Base-by-base conservation (phyloP, 2,329 filamentous ascomycete genomes). In the Pseudodiploospora longispora region DNA sequence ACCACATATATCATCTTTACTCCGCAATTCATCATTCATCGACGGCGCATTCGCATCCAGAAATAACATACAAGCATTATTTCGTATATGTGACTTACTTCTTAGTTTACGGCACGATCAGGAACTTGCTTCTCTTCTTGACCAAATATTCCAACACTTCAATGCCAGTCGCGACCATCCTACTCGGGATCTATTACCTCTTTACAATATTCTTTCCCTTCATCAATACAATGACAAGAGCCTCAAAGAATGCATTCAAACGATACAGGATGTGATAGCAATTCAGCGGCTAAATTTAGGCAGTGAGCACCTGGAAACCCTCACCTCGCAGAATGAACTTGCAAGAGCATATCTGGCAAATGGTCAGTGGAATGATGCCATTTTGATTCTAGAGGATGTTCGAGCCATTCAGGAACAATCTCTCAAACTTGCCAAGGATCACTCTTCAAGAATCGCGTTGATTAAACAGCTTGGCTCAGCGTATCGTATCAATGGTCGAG, bases 351-450 rank as follows among this genome's bases (percentile, higher is more conserved):
- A 47, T 27, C 6, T 35, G 8, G 6, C 19, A 5, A 43, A 40
- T n/a, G 44, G 44, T 9, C 44, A 43, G 19, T 36, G 31, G 36
- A 40, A 40, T 28, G 41, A 47, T 7, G 40, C 44, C 10, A 37
- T 43, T 7, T 19, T 6, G 19, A 42, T 43, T 12, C 40, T 47
- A 10, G 40, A 43, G 30, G 27, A 43, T 3, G 36, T 46, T 9
- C 36, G 19, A 9, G 27, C 31, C 4, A 19, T 31, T 6, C 12
- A 39, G 5, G 40, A 46, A 7, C 28, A 4, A 30, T 31, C 30
- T 29, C 19, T 36, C 27, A 42, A 31, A 4, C 36, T 43, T 8
- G n/a, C n/a, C 4, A 29, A 35, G 27, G 39, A 46, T 36, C 35
- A 46, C n/a, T 31, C 40, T 27, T n/a, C 30, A 3, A 10, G 44